phyloP scores from a whole-genome alignment of 1,284 basidiomycete species.

The Fomitopsis pinicola region DNA sequence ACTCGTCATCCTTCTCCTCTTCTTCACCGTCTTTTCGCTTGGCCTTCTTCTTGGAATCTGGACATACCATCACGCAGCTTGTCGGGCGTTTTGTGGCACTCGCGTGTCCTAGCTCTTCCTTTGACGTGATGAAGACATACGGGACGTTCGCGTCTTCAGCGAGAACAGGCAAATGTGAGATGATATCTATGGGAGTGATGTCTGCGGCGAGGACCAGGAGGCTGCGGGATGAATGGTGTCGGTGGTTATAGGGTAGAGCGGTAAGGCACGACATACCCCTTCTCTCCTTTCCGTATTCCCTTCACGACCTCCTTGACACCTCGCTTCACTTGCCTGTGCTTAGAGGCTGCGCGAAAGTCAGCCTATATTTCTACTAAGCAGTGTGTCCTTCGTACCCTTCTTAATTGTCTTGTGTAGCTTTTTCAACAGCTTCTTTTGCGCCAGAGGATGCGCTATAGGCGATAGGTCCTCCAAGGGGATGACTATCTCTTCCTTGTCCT shows the following conservation, averaged over 20 bases:
- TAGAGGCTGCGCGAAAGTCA: slow-evolving; percentile 61
- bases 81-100: slow-evolving; percentile 98
- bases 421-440: slow-evolving; percentile 88
- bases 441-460: slow-evolving; percentile 86
- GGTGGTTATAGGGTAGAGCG: not conserved
- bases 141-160: slow-evolving; percentile 95
- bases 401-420: slow-evolving; percentile 92
- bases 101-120: slow-evolving; percentile 93
- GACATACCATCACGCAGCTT: slow-evolving; percentile 94
- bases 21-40: slow-evolving; percentile 63
- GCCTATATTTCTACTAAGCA: not conserved
- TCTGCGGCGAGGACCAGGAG: slow-evolving; percentile 93
- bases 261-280: slow-evolving; percentile 59
- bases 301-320: slow-evolving; percentile 98
- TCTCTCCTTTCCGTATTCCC: slow-evolving; percentile 92
- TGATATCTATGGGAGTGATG: slow-evolving; percentile 97
- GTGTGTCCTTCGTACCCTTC: slow-evolving; percentile 54
- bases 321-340: slow-evolving; percentile 88
- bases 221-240: slow-evolving; percentile 32
- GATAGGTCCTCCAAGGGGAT: slow-evolving; percentile 81
- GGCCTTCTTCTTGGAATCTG: slow-evolving; percentile 67
- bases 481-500: slow-evolving; percentile 54
- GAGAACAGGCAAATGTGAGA: slow-evolving; percentile 93
- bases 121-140: slow-evolving; percentile 85
- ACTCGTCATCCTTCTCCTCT: slow-evolving; percentile 75